Base-by-base conservation (phyloP, 2,329 filamentous ascomycete genomes). In the Dothiorella sarmentorum region DNA sequence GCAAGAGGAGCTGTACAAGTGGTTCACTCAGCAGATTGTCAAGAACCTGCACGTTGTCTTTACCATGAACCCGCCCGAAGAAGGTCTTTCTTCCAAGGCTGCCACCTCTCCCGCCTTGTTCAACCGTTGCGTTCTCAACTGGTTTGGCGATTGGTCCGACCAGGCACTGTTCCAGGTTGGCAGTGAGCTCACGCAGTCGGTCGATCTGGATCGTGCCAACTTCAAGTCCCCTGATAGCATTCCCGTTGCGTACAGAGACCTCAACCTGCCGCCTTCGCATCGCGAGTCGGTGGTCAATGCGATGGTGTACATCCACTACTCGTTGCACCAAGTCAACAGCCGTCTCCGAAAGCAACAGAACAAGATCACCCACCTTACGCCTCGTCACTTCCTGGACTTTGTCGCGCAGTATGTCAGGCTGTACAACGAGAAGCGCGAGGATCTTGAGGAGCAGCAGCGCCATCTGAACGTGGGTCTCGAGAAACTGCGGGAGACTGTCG, bases 131-230 rank as follows among this genome's bases (percentile, higher is more conserved):
- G 94, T 99, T 49, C 87, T 99, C 66, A 99, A 99, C 77, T 99
- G 94, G 94, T 97, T 99, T 72, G 94, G 94, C 64, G 94, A 99
- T 76, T 99, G 94, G 94, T 99, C 94, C 55, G 94, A 99, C 73
- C 94, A 99, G 77, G 95, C 94, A 35, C 83, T 99, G 18, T 99
- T 95, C 86, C 95, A 99, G 75, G 95, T 99, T 63, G 92, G 90
- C 22, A 91, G 90, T 63, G 94, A 99, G 74, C 85, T 99, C 60
- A 99, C 95, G 1, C 89, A 96, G 64, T 93, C 91, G n/a, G 86
- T 99, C 60, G 94, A 99, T 71, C 82, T 99, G 57, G 94, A 99
- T 71, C 88, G 91, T 62, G 81, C 89, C 55, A 91, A 87, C 69
- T 99, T 93, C 73, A 79, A 82, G 56, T 90, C 92, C 3, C 93